Conservation (phyloP, 768 basidiomycete genomes). For the Kondoa subrosea region DNA sequence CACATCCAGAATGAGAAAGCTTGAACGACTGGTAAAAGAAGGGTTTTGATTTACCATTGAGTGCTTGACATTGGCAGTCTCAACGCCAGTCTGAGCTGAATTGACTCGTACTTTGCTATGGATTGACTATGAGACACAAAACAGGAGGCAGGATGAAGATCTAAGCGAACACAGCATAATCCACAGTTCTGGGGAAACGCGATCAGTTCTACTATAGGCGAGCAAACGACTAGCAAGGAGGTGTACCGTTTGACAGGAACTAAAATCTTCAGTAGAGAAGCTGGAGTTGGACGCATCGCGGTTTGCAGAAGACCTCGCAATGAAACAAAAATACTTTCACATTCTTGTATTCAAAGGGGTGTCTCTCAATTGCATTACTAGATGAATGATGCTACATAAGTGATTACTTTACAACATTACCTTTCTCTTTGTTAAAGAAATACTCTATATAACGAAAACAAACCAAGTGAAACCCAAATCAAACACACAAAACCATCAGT, state of each 20-base stretch:
- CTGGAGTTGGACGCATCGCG: slow-evolving; percentile 56
- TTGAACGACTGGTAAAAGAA: neutral
- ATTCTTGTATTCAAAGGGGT: too few species aligned
- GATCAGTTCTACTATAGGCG: slow-evolving; percentile 6
- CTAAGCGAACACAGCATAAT: slow-evolving; percentile 61
- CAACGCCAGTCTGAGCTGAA: slow-evolving; percentile 81
- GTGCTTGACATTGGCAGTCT: slow-evolving; percentile 84
- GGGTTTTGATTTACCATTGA: slow-evolving; percentile 64
- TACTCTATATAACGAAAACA: too few species aligned
- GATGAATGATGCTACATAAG: too few species aligned
- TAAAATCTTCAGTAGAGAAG: slow-evolving; percentile 64
- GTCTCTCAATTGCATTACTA: too few species aligned
- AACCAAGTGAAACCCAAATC: too few species aligned
- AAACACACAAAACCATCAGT: too few species aligned
- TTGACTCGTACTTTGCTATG: slow-evolving; percentile 81
- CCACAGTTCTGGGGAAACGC: slow-evolving; percentile 50
- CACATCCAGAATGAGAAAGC: slow-evolving; percentile 8
- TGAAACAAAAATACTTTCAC: too few species aligned
- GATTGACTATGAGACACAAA: neutral
- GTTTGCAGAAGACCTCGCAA: too few species aligned
- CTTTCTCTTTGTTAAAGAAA: too few species aligned
- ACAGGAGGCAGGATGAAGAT: neutral
- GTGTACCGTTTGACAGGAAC: slow-evolving; percentile 89
- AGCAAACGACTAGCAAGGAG: neutral
- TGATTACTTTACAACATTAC: too few species aligned